Evolutionary conservation across 2,329 filamentous ascomycete genomes (phyloP).

Genomic region (Endocalyx cinctus): DNA sequence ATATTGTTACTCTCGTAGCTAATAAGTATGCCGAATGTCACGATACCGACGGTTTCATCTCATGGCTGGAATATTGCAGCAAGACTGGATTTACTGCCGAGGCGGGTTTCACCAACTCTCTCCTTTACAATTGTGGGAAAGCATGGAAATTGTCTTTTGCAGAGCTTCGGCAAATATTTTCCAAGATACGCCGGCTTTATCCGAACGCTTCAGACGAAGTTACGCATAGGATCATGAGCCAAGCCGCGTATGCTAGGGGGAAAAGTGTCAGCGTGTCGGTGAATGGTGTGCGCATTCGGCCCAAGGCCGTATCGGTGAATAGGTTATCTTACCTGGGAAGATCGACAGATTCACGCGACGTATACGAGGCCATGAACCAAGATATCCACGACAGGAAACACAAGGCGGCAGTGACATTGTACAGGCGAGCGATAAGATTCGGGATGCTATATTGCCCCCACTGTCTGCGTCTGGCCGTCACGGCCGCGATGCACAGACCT

Average conservation of each 20-base stretch:
- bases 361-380: slow-evolving; percentile 37
- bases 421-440: slow-evolving; percentile 29
- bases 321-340: slow-evolving; percentile 19
- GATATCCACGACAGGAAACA: slow-evolving; percentile 29
- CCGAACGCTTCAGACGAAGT: slow-evolving; percentile 30
- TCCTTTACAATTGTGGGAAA: slow-evolving; percentile 33
- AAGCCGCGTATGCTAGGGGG: slow-evolving; percentile 20
- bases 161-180: slow-evolving; percentile 31
- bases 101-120: slow-evolving; percentile 33
- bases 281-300: background rate
- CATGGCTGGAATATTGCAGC: slow-evolving; percentile 37
- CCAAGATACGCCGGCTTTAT: slow-evolving; percentile 27
- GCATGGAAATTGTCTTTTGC: slow-evolving; percentile 33
- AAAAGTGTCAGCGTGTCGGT: slow-evolving; percentile 1
- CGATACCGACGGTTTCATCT: slow-evolving; percentile 32
- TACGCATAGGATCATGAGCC: slow-evolving; percentile 34
- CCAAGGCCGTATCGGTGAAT: slow-evolving; percentile 11
- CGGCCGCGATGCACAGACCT: slow-evolving; percentile 34
- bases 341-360: slow-evolving; percentile 24
- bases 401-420: slow-evolving; percentile 31
- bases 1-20: slow-evolving; percentile 38
- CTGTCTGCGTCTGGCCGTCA: slow-evolving; percentile 44
- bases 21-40: slow-evolving; percentile 36
- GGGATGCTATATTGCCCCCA: slow-evolving; percentile 34
- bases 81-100: slow-evolving; percentile 31